Conservation (phyloP, 176 grass and related monocot species). For the Aegilops bicornis region DNA sequence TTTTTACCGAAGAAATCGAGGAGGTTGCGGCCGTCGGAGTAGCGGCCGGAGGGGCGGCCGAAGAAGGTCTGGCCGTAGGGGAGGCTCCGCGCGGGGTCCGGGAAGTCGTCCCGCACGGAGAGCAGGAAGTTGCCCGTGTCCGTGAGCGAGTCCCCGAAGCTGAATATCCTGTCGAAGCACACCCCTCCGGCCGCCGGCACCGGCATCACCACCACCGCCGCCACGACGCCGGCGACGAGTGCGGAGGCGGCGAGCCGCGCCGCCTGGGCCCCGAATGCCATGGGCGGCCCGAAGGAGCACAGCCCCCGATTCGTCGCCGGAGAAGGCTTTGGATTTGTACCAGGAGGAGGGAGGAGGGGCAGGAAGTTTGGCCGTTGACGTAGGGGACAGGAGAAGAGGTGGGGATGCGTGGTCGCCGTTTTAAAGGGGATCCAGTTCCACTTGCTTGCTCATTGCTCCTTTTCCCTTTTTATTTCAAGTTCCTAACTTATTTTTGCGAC, state of each 20-base stretch:
- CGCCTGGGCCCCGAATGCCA: slow-evolving; percentile 36
- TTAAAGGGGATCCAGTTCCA: slow-evolving; percentile 35
- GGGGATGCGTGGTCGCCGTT: background rate
- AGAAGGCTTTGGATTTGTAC: background rate
- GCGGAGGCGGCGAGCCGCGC: background rate
- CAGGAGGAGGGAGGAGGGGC: background rate
- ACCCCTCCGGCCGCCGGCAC: slow-evolving; percentile 23
- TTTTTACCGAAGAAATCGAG: slow-evolving; percentile 80
- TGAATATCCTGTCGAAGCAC: slow-evolving; percentile 76
- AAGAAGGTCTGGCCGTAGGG: slow-evolving; percentile 93
- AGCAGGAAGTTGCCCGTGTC: slow-evolving; percentile 84
- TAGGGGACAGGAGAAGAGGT: background rate
- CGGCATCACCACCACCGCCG: background rate
- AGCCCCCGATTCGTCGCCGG: slow-evolving; percentile 15
- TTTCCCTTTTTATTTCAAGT: background rate
- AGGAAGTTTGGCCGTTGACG: slow-evolving; percentile 37
- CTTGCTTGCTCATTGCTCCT: background rate
- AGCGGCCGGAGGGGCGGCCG: slow-evolving; percentile 74
- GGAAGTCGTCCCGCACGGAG: slow-evolving; percentile 52
- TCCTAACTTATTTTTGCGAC: background rate
- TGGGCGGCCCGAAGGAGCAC: background rate
- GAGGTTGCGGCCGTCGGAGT: slow-evolving; percentile 78
- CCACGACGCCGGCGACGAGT: background rate
- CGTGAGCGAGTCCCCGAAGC: slow-evolving; percentile 83
- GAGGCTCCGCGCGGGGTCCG: slow-evolving; percentile 57